Base-by-base conservation (phyloP, 768 basidiomycete species). In the Dioszegia aurantiaca region DNA sequence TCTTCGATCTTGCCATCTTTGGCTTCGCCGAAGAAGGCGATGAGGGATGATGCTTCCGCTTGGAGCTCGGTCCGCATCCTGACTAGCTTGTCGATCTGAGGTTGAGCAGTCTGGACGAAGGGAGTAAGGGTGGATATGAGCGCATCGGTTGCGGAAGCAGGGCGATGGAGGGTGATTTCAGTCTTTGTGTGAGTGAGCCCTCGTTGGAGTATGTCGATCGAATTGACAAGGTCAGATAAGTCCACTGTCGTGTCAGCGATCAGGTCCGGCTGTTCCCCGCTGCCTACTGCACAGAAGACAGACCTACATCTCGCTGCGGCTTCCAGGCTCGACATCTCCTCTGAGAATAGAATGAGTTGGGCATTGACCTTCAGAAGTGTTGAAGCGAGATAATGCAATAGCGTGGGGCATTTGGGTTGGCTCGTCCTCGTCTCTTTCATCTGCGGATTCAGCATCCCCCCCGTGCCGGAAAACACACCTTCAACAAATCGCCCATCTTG, bases 371-470 rank as follows among this genome's bases (percentile, higher is more conserved):
- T 82, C 56, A 88, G 67, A 16, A 94, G 80, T 5, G 88, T 81
- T 45, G 83, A 82, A 12, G 88, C 89, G n/a, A 94, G 74, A 70
- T 90, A 94, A 73, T 94, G 92, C 12, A 95, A 80, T n/a, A 97
- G 79, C 0, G 90, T 94, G 0, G 91, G 90, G 63, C 89, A 93
- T 6, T 84, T 84, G 0, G 83, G 82, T 56, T 83, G 86, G 0
- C 82, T 84, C 0, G 89, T 88, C 77, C 84, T 89, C 8, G 86
- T 91, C 64, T 92, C 90, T 69, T 84, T 86, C 78, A 91, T 77
- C 91, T 94, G 17, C 37, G 1, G 5, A 23, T 21, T 19, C 24
- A 31, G 11, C 17, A 5, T 28, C 26, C 37, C 10, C 12, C 19
- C n/a, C n/a, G n/a, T n/a, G 24, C 17, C 31, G 36, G 24, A 5